Evolutionary conservation across 1,139 yeast genomes (phyloP).

Genomic region (Geotrichum siamense): DNA sequence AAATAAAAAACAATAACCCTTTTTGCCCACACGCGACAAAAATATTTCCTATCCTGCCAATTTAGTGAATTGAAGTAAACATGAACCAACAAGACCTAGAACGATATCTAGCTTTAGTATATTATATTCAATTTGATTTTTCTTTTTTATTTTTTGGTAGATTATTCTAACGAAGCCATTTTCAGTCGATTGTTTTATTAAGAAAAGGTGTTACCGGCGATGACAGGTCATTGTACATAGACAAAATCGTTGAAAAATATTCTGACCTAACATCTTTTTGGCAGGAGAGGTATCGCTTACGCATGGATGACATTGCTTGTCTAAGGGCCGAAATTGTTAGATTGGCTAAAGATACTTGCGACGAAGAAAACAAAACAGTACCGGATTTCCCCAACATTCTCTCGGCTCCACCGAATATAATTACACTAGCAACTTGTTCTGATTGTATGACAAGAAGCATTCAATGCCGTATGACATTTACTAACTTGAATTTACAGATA

Average conservation of each 20-base stretch:
- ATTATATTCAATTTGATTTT: background rate
- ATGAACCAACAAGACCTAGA: conserved; percentile 7
- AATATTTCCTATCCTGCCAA: no score
- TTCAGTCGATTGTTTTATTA: conserved; percentile 10
- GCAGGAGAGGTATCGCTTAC: conserved; percentile 9
- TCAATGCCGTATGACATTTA: background rate
- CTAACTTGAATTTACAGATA: background rate
- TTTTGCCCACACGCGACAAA: no score
- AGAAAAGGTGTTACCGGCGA: conserved; percentile 8
- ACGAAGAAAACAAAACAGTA: background rate
- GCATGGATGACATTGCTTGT: conserved; percentile 5
- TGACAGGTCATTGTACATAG: background rate
- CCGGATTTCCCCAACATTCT: background rate
- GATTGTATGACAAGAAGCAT: no score
- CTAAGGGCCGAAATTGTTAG: conserved; percentile 1
- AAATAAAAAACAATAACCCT: no score
- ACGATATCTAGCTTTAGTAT: conserved; percentile 9
- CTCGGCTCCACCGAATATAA: background rate
- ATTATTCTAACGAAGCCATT: no score
- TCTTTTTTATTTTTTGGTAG: background rate
- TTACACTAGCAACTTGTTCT: background rate
- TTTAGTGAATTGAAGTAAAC: no score
- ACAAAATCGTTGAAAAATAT: conserved; percentile 5
- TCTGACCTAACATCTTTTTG: conserved; percentile 14
- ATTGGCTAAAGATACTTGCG: background rate